phyloP scores from a whole-genome alignment of 768 basidiomycete genomes.

The Lactarius psammicola region DNA sequence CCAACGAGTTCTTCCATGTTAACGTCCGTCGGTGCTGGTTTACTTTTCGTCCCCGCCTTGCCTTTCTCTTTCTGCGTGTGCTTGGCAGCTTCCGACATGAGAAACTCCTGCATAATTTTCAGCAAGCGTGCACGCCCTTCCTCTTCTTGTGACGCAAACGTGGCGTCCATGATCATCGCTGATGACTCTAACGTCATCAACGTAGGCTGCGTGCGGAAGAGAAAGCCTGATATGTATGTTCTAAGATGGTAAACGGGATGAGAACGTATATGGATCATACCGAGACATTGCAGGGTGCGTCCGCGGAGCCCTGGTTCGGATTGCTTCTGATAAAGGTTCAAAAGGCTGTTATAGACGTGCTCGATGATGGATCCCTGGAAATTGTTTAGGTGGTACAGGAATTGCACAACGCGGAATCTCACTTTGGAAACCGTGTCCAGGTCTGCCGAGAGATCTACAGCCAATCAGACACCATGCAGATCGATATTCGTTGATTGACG shows the following conservation, averaged over 20 bases:
- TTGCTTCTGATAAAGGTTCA: conserved; percentile 71
- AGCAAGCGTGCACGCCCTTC: conserved; percentile 72
- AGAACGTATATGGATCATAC: conserved; percentile 42
- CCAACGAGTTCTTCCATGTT: conserved; percentile 95
- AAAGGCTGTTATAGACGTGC: conserved; percentile 70
- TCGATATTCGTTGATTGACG: background rate
- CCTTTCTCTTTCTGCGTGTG: conserved; percentile 72
- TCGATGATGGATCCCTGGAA: conserved; percentile 73
- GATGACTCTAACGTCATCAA: conserved; percentile 84
- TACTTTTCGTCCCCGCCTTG: conserved; percentile 40
- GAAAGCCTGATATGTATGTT: conserved; percentile 55
- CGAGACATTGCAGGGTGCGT: conserved; percentile 83
- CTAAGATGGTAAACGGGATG: conserved; percentile 7
- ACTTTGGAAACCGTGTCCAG: conserved; percentile 28
- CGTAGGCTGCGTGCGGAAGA: conserved; percentile 90
- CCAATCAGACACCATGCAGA: background rate
- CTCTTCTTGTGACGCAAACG: conserved; percentile 73
- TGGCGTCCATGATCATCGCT: conserved; percentile 82
- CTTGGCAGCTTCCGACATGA: conserved; percentile 79
- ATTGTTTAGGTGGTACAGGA: background rate
- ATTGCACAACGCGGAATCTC: background rate
- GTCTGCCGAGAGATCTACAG: conserved; percentile 23
- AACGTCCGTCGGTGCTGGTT: conserved; percentile 47
- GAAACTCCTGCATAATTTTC: conserved; percentile 89
- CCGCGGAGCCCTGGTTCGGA: conserved; percentile 56